Evolutionary conservation across 148 eudicot genomes (phyloP).

Genomic region (Chenopodium berlandieri): DNA sequence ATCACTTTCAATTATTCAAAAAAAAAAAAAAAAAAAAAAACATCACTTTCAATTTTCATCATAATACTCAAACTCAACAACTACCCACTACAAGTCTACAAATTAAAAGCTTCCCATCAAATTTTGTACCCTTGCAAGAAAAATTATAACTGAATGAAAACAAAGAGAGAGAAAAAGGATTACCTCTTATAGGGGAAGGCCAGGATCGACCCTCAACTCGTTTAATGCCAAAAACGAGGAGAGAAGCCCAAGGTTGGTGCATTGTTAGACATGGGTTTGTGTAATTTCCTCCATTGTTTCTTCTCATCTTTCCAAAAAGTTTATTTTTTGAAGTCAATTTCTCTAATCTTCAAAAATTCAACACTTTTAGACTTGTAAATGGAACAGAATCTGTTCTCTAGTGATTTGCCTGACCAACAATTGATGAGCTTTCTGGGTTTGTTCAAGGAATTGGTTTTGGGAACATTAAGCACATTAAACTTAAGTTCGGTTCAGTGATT

Average conservation of each 20-base stretch:
- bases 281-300: slow-evolving; percentile 44
- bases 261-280: slow-evolving; percentile 80
- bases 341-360: not conserved
- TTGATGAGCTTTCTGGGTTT: not conserved
- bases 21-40: no score
- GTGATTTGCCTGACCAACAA: not conserved
- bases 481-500: no score
- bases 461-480: not conserved
- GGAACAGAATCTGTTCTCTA: not conserved
- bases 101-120: not conserved
- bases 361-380: not conserved
- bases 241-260: slow-evolving; percentile 99
- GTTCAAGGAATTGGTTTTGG: not conserved
- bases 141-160: not conserved
- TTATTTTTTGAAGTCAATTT: not conserved
- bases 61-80: not conserved
- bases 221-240: slow-evolving; percentile 80
- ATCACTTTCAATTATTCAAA: no score
- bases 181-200: slow-evolving; percentile 91
- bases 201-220: slow-evolving; percentile 97
- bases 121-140: not conserved
- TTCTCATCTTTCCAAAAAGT: slow-evolving; percentile 29
- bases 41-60: not conserved
- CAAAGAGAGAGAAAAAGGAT: not conserved
- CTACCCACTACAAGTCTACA: slow-evolving; percentile 11